Evolutionary conservation across 768 basidiomycete genomes (phyloP).

Genomic region (Lentinula sp.): DNA sequence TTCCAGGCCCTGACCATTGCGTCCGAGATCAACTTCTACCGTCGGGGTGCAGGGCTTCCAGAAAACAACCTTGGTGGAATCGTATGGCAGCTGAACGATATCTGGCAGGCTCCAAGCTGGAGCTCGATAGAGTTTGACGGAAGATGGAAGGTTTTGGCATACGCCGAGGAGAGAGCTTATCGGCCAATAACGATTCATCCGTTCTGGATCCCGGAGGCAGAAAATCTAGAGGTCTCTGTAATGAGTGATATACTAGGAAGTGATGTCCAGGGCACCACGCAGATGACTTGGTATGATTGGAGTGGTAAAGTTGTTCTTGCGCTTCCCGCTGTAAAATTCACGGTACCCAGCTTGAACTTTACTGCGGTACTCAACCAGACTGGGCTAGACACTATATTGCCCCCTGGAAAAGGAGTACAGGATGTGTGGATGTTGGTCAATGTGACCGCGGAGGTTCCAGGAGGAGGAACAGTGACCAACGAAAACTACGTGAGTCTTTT

Average conservation of each 20-base stretch:
- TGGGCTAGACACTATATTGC: conserved; percentile 41
- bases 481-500: conserved; percentile 42
- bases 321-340: conserved; percentile 27
- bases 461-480: conserved; percentile 34
- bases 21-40: conserved; percentile 55
- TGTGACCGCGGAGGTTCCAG: conserved; percentile 34
- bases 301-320: conserved; percentile 32
- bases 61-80: conserved; percentile 56
- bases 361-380: conserved; percentile 32
- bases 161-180: conserved; percentile 38
- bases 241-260: conserved; percentile 46
- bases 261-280: conserved; percentile 35
- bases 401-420: conserved; percentile 27
- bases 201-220: conserved; percentile 47
- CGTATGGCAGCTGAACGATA: conserved; percentile 57
- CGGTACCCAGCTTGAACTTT: conserved; percentile 44
- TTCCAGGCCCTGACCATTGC: conserved; percentile 57
- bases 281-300: conserved; percentile 59
- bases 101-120: conserved; percentile 57
- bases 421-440: conserved; percentile 51
- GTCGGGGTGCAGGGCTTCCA: conserved; percentile 50
- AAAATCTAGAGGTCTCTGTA: conserved; percentile 41
- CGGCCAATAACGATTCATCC: conserved; percentile 45
- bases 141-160: conserved; percentile 55
- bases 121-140: conserved; percentile 51